A percentile compares a stretch with the other conserved stretches of the same genome.
Conservation (phyloP, 495 filamentous ascomycete species). For the Aspergillus funiculosus region DNA sequence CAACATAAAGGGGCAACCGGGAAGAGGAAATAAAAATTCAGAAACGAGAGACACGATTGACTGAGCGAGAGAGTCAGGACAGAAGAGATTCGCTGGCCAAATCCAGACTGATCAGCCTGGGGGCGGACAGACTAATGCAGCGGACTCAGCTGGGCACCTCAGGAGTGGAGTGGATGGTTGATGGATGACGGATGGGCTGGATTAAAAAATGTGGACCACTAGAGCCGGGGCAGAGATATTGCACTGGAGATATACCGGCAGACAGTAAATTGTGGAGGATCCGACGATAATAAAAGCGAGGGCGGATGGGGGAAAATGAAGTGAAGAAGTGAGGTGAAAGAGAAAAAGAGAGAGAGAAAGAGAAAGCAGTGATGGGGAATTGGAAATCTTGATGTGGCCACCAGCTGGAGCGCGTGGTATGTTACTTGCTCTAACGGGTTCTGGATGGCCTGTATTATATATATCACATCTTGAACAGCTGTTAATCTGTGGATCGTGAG, state of each 20-base stretch:
- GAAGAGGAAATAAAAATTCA: constrained; percentile 3
- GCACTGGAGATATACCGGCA: neutral
- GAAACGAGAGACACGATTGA: constrained; percentile 21
- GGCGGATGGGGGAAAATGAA: neutral
- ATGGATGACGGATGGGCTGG: neutral
- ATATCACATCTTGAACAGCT: no score
- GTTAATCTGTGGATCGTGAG: no score
- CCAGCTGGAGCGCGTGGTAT: no score
- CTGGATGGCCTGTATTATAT: neutral
- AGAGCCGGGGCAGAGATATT: neutral
- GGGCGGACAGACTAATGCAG: constrained; percentile 32
- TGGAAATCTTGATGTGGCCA: neutral
- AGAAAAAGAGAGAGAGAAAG: neutral
- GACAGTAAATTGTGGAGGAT: no score
- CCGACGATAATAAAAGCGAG: neutral
- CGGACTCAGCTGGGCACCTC: constrained; percentile 17
- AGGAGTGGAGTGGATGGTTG: constrained; percentile 4
- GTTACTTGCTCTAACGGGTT: no score
- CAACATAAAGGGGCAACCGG: neutral
- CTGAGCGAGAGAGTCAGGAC: constrained; percentile 12
- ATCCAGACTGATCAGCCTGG: constrained; percentile 34
- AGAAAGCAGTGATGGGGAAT: neutral
- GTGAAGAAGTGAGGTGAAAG: neutral
- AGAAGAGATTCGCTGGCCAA: constrained; percentile 32
- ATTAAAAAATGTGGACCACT: constrained; percentile 3